Evolutionary conservation across 1,284 basidiomycete species (phyloP).

Genomic region (Ceratobasidium sp.): DNA sequence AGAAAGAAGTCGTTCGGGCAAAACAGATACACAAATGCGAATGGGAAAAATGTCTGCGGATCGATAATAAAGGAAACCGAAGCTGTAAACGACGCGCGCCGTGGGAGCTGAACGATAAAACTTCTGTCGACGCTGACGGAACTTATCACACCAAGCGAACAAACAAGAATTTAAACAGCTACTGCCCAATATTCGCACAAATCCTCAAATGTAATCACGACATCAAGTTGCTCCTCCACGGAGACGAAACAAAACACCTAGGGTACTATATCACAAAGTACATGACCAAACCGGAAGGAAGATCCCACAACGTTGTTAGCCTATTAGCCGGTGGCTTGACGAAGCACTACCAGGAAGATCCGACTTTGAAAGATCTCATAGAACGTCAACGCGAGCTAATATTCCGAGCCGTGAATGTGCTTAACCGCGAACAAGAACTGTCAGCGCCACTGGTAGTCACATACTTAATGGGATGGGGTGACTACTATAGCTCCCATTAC

Average conservation of each 20-base stretch:
- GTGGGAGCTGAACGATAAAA: slow-evolving; percentile 51
- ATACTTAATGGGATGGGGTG: slow-evolving; percentile 33
- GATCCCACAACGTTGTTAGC: slow-evolving; percentile 53
- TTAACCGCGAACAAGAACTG: slow-evolving; percentile 44
- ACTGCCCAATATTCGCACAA: slow-evolving; percentile 54
- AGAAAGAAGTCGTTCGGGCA: background rate
- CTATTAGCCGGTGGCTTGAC: slow-evolving; percentile 17
- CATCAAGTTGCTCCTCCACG: slow-evolving; percentile 54
- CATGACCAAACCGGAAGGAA: slow-evolving; percentile 51
- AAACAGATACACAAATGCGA: slow-evolving; percentile 52
- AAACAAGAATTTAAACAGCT: slow-evolving; percentile 56
- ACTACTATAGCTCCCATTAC: slow-evolving; percentile 1
- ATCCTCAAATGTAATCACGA: slow-evolving; percentile 58
- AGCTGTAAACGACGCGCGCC: slow-evolving; percentile 61
- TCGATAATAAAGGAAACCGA: slow-evolving; percentile 50
- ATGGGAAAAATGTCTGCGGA: slow-evolving; percentile 51
- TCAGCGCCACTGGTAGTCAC: slow-evolving; percentile 40
- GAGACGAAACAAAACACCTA: slow-evolving; percentile 17
- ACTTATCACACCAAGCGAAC: slow-evolving; percentile 40
- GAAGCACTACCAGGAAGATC: background rate
- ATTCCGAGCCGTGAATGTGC: slow-evolving; percentile 37
- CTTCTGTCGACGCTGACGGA: slow-evolving; percentile 50
- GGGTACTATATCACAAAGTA: slow-evolving; percentile 52
- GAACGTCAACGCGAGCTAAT: slow-evolving; percentile 12
- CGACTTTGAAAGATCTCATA: background rate